Conservation (phyloP, 352 stramenopile genomes). For the Phytophthora sojae region DNA sequence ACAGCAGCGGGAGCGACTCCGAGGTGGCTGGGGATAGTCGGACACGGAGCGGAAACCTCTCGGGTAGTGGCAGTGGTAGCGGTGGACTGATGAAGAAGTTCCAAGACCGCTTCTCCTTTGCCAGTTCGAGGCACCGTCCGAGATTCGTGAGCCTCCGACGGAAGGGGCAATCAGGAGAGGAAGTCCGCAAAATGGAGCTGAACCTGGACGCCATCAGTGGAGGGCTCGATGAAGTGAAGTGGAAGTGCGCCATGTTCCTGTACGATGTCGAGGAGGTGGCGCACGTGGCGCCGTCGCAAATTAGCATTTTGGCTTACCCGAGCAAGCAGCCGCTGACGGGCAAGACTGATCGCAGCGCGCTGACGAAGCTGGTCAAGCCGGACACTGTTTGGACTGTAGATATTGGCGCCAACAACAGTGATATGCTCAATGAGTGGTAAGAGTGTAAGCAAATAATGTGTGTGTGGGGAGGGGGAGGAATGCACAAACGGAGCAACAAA, state of each 20-base stretch:
- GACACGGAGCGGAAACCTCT: conserved; percentile 28
- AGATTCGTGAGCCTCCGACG: conserved; percentile 69
- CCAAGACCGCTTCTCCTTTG: conserved; percentile 71
- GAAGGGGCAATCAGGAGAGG: conserved; percentile 75
- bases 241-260: conserved; percentile 85
- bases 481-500: too few relatives aligned
- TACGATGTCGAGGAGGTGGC: conserved; percentile 87
- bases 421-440: conserved; percentile 71
- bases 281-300: conserved; percentile 81
- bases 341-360: conserved; percentile 68
- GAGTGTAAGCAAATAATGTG: too few relatives aligned
- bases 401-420: conserved; percentile 75
- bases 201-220: conserved; percentile 85
- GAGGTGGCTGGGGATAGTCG: conserved; percentile 34
- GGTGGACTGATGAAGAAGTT: conserved; percentile 86
- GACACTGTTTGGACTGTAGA: conserved; percentile 84
- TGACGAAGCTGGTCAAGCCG: conserved; percentile 85
- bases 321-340: conserved; percentile 68
- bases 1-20: conserved; percentile 58
- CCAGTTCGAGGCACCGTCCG: conserved; percentile 56
- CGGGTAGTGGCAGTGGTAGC: conserved; percentile 36
- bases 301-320: conserved; percentile 79
- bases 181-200: conserved; percentile 80
- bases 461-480: too few relatives aligned
- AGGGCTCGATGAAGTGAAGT: conserved; percentile 87